Conservation (phyloP, 208 protist species). For the Trypanosomatidae sp. region DNA sequence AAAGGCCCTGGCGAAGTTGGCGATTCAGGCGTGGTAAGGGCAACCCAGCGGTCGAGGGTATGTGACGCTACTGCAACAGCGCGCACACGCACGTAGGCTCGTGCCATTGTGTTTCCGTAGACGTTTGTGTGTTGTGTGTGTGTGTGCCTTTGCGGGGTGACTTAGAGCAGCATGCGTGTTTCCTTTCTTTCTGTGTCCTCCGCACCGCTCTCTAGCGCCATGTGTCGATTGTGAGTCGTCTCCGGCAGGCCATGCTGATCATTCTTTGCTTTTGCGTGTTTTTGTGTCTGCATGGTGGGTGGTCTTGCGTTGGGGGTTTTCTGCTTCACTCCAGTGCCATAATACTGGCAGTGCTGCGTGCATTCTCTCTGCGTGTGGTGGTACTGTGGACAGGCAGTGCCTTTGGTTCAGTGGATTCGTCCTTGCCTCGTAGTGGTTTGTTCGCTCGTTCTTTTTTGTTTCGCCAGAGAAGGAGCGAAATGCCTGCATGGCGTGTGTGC, state of each 20-base stretch:
- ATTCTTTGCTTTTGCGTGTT: neutral
- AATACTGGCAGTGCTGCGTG: neutral
- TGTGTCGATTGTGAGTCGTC: too few relatives aligned
- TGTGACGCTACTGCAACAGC: neutral
- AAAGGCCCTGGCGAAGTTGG: slow-evolving; percentile 45
- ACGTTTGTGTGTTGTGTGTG: neutral
- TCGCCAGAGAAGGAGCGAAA: neutral
- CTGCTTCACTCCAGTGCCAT: neutral
- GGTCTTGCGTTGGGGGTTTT: neutral
- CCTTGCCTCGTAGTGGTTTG: neutral
- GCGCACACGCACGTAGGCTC: neutral
- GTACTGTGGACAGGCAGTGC: neutral
- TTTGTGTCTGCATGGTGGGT: neutral
- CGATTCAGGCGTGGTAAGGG: slow-evolving; percentile 18
- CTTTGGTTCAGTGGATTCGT: neutral
- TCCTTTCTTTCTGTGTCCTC: neutral
- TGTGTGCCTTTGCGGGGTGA: neutral
- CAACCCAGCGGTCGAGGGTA: neutral
- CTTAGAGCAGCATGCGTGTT: neutral
- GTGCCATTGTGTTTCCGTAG: neutral
- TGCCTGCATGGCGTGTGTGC: neutral
- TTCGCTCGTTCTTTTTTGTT: neutral
- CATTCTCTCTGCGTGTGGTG: neutral
- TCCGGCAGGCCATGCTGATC: neutral
- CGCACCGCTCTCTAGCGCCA: neutral